phyloP scores from a whole-genome alignment of 1,284 basidiomycete species.

The Apiotrichum siamense region DNA sequence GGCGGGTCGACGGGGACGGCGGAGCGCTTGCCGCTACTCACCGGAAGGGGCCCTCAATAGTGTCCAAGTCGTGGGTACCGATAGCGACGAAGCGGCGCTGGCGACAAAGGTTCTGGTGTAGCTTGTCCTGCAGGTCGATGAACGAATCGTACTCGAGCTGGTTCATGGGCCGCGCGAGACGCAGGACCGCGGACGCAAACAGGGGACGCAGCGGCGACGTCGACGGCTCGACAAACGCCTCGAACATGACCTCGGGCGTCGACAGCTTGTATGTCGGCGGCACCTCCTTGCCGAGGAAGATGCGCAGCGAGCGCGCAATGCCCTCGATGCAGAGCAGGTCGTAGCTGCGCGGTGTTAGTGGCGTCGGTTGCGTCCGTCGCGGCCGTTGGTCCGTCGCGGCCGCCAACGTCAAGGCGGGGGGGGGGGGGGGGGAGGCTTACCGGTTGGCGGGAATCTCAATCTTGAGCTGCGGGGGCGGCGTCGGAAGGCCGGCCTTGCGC shows the following conservation, averaged over 20 bases:
- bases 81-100: slow-evolving; percentile 89
- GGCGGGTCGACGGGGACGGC: no score
- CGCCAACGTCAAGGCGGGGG: no score
- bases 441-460: slow-evolving; percentile 97
- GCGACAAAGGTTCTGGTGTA: slow-evolving; percentile 93
- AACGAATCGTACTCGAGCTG: slow-evolving; percentile 88
- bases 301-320: slow-evolving; percentile 76
- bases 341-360: slow-evolving; percentile 58
- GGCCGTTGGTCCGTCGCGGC: no score
- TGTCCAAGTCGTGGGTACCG: slow-evolving; percentile 95
- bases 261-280: slow-evolving; percentile 68
- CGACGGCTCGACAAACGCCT: slow-evolving; percentile 62
- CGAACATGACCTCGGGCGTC: slow-evolving; percentile 62
- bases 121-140: slow-evolving; percentile 97
- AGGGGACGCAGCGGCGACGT: slow-evolving; percentile 79
- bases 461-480: slow-evolving; percentile 88
- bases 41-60: slow-evolving; percentile 75
- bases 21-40: no score
- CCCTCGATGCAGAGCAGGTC: slow-evolving; percentile 97
- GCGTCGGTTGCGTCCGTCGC: neutral
- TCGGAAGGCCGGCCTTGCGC: slow-evolving; percentile 71
- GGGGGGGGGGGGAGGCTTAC: slow-evolving; percentile 50
- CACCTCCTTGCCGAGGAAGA: slow-evolving; percentile 71
- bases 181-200: slow-evolving; percentile 84
- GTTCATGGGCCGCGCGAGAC: slow-evolving; percentile 78